Evolutionary conservation across 441 rosid genomes (phyloP), one percentile per base, ranked within the genome.

Genomic region (Euphorbia neoarborescens): DNA sequence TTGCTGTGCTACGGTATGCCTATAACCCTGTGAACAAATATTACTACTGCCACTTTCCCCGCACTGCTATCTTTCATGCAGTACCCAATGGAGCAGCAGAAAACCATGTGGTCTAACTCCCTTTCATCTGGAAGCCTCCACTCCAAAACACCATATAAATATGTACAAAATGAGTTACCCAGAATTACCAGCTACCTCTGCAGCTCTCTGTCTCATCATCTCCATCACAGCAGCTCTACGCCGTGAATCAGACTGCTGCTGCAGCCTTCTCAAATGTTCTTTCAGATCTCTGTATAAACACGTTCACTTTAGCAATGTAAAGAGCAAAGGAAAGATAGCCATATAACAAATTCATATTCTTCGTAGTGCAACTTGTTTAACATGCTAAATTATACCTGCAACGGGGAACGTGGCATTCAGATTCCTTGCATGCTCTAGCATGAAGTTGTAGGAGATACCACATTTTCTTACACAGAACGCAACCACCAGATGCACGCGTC

Each of bases 141-240:
- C 72, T 70, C 74, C 68, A 75, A 79, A 71, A 63, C 72, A 76
- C 81, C 80, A 77, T 72, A 73, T 73, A 37, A 35, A 69, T 81
- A 86, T 85, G 65, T 81, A 86, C 89, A 81, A 68, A 54, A 37
- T 66, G 2, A 65, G 69, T 90, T 80, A 90, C 56, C 89, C 89
- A 0, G 91, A 79, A 74, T 77, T 84, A 60, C 84, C 89, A 69
- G 85, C 98, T 66, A 95, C 97, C 81, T 95, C 98, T n/a, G 98
- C 97, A 71, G 98, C 98, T 82, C 99, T 86, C 79, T 95, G 98
- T 78, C 99, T 91, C 99, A 95, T 92, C 99, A 95, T 95, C 86
- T 95, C 98, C 97, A 89, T 95, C 73, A 95, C 99, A 71, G 99
- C 99, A 71, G 98, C 98, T 82, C 99, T 89, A 8, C 99, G 87